phyloP scores from a whole-genome alignment of 1,284 basidiomycete genomes.

The Volvariella volvacea region DNA sequence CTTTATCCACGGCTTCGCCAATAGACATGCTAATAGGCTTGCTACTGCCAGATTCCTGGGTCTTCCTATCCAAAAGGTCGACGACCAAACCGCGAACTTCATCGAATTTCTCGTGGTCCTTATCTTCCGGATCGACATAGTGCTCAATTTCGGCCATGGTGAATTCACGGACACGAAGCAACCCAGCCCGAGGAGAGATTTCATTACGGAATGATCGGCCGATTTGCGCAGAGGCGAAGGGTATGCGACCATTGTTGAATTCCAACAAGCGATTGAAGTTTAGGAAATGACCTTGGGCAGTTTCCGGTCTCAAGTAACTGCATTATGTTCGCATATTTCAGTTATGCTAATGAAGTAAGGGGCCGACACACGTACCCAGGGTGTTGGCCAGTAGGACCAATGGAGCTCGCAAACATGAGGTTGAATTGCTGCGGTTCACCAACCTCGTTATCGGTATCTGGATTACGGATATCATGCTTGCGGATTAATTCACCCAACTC shows the following conservation, averaged over 20 bases:
- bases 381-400: constrained; percentile 96
- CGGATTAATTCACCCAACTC: constrained; percentile 87
- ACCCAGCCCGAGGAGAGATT: constrained; percentile 93
- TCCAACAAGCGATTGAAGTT: constrained; percentile 97
- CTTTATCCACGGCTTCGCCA: constrained; percentile 84
- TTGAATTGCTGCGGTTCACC: constrained; percentile 95
- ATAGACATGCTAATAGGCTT: constrained; percentile 66
- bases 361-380: constrained; percentile 57
- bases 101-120: constrained; percentile 79
- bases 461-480: constrained; percentile 82
- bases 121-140: constrained; percentile 94
- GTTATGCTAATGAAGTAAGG: constrained; percentile 5
- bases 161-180: constrained; percentile 97
- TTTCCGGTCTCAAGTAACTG: constrained; percentile 95
- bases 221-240: constrained; percentile 97
- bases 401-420: constrained; percentile 97
- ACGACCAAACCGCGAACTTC: constrained; percentile 78
- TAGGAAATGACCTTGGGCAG: constrained; percentile 98
- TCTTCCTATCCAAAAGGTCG: constrained; percentile 75
- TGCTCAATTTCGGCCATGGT: constrained; percentile 99
- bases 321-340: not conserved
- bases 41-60: constrained; percentile 76
- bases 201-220: constrained; percentile 98
- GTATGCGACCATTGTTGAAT: constrained; percentile 95
- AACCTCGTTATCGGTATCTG: constrained; percentile 90